Evolutionary conservation across 306 rosid genomes (phyloP), one percentile per base, ranked within the genome.

Genomic region (Begonia peltatifolia): DNA sequence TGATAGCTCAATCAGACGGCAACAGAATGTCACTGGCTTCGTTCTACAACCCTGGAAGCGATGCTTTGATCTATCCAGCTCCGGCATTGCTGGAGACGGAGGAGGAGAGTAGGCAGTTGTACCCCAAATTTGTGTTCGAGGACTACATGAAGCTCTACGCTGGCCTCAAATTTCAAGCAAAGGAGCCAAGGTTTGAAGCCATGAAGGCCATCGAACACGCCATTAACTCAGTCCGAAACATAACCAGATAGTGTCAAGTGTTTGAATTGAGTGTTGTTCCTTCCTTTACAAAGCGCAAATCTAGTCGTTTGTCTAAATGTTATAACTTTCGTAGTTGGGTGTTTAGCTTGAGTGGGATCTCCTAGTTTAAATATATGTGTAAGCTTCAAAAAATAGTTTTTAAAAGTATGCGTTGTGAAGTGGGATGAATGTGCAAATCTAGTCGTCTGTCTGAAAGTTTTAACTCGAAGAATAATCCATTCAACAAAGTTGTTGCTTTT

Each of bases 121-220:
- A 92, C 72, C 99, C 96, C 6, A 92, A 86, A 52, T 92, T 86
- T 50, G 81, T 92, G 47, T 92, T 92, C 63, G 82, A 92, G 14
- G 99, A 92, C 63, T 92, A 86, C 82, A 92, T 92, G 99, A 86
- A 86, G 73, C 93, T 83, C 56, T 86, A 92, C 43, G 60, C 76
- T 16, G 94, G 93, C 12, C 69, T 86, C 14, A 92, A 92, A 59
- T 92, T 92, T 64, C 87, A 92, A 57, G 99, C 78, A n/a, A 92
- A 92, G 53, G 96, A 86, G 47, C 96, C 96, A 42, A 86, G 99
- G 55, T 92, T 92, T 64, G 94, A 92, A 73, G 93, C 83, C 49
- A 83, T 92, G 89, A 92, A 85, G 74, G 73, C 84, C 59, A 17
- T 52, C 67, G 78, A 84, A 5, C 50, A 81, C 42, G 55, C 67